Conservation (phyloP, 331 rosid genomes). For the Arachis monticola region DNA sequence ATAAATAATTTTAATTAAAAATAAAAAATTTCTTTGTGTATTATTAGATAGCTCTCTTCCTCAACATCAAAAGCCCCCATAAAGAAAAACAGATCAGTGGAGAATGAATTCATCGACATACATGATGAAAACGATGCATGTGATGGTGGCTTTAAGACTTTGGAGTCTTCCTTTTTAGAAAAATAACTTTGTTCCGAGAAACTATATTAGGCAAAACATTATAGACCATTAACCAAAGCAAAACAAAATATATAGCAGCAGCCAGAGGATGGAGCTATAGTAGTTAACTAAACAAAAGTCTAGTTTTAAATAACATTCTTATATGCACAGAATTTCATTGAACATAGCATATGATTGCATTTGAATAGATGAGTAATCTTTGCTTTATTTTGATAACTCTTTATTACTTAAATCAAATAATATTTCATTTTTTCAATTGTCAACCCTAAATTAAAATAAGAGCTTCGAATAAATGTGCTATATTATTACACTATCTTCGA, state of each 20-base stretch:
- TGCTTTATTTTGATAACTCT: not conserved
- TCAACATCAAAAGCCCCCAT: constrained; percentile 3
- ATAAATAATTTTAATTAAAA: not conserved
- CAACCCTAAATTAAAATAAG: not conserved
- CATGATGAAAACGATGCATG: constrained; percentile 31
- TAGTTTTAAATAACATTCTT: not conserved
- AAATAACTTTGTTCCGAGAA: not conserved
- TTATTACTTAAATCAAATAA: not conserved
- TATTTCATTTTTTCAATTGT: not conserved
- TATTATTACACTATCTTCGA: not conserved
- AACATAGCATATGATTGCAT: no score
- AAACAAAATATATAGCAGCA: not conserved
- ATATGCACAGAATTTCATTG: no score
- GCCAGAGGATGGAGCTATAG: not conserved
- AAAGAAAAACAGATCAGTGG: not conserved
- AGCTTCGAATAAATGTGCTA: not conserved
- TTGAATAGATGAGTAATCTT: not conserved
- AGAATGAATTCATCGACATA: not conserved
- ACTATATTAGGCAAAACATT: constrained; percentile 1
- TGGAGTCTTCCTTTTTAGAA: constrained; percentile 22
- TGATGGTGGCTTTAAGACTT: not conserved
- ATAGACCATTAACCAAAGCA: not conserved
- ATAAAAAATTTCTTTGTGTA: not conserved
- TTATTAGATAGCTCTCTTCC: not conserved
- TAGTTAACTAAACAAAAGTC: not conserved